A percentile compares a stretch with the other conserved stretches of the same genome.
Conservation (phyloP, 208 protist species). For the Leishmania mexicana region DNA sequence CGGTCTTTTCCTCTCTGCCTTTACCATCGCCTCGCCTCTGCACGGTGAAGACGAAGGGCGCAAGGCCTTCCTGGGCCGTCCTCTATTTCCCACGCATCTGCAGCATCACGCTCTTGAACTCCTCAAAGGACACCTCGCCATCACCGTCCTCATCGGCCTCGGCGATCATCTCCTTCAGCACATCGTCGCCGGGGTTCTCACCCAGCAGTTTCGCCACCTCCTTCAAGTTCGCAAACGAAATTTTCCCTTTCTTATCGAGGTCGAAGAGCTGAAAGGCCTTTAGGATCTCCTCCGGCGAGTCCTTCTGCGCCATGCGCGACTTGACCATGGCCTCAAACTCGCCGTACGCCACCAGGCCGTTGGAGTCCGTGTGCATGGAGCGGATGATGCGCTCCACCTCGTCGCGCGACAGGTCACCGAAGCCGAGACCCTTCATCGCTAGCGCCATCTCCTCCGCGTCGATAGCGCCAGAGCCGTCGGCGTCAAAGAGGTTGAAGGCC, state of each 20-base stretch:
- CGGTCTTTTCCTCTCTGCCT: neutral
- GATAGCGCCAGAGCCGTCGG: slow-evolving; percentile 93
- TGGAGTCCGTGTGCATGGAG: slow-evolving; percentile 84
- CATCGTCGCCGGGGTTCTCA: slow-evolving; percentile 97
- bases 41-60: neutral
- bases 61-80: neutral
- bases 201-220: slow-evolving; percentile 95
- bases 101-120: slow-evolving; percentile 96
- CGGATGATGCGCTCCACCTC: slow-evolving; percentile 93
- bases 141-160: slow-evolving; percentile 96
- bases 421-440: slow-evolving; percentile 96
- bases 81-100: slow-evolving; percentile 89
- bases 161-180: slow-evolving; percentile 98
- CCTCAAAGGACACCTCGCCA: slow-evolving; percentile 95
- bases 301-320: slow-evolving; percentile 90
- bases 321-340: slow-evolving; percentile 94
- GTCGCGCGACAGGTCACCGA: slow-evolving; percentile 92
- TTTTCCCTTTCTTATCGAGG: slow-evolving; percentile 95
- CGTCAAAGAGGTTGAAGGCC: slow-evolving; percentile 98
- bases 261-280: slow-evolving; percentile 98
- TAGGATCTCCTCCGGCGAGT: slow-evolving; percentile 94
- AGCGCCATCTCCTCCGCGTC: slow-evolving; percentile 95
- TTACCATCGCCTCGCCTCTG: neutral
- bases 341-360: slow-evolving; percentile 89
- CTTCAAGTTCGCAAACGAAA: slow-evolving; percentile 97